A percentile compares a stretch with the other conserved stretches of the same genome.
phyloP scores from a whole-genome alignment of 2,329 filamentous ascomycete genomes.

The Epichloe festucae region DNA sequence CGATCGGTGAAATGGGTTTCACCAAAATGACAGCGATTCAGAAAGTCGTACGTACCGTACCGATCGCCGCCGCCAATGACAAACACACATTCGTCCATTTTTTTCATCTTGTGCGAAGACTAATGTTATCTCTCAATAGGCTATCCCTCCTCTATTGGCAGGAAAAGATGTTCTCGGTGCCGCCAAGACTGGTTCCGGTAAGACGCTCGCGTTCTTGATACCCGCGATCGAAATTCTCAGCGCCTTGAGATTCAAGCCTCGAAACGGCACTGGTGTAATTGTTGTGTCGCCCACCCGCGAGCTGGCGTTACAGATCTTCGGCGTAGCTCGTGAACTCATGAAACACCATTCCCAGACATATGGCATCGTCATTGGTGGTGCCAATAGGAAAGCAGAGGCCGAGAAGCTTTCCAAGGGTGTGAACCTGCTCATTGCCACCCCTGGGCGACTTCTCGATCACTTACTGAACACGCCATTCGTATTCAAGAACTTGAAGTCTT shows the following conservation, averaged over 20 bases:
- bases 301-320: conserved; percentile 89
- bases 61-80: background rate
- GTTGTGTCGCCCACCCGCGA: conserved; percentile 90
- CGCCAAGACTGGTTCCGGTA: conserved; percentile 91
- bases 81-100: background rate
- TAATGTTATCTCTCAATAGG: conserved; percentile 18
- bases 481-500: conserved; percentile 83
- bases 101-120: background rate
- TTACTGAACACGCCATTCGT: conserved; percentile 84
- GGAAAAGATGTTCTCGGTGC: conserved; percentile 89
- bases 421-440: conserved; percentile 88
- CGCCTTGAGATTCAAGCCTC: conserved; percentile 82
- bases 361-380: conserved; percentile 91
- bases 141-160: conserved; percentile 77
- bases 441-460: conserved; percentile 85
- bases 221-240: conserved; percentile 89
- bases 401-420: conserved; percentile 92
- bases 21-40: conserved; percentile 95
- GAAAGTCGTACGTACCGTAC: conserved; percentile 32
- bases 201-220: conserved; percentile 89
- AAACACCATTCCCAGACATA: conserved; percentile 86
- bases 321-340: conserved; percentile 87
- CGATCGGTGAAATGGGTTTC: conserved; percentile 84
- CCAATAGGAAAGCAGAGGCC: conserved; percentile 79
- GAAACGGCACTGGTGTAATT: conserved; percentile 86